These are phyloP conservation scores for Acacia concinna DNA, from an alignment of 331 rosid genomes.

Conservation along the genomic window DNA sequence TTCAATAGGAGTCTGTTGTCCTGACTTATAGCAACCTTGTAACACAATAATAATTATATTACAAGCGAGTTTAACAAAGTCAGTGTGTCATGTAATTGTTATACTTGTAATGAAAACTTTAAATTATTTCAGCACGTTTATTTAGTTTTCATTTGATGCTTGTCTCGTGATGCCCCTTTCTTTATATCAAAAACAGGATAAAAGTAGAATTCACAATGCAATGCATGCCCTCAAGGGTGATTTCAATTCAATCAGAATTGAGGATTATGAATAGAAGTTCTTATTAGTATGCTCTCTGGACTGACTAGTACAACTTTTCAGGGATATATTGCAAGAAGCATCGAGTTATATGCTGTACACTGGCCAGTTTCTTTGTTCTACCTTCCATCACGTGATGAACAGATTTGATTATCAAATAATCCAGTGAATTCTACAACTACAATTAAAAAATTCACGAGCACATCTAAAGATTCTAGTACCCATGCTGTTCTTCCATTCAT, in stretches of 20 bases:
- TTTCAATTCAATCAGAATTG: not conserved
- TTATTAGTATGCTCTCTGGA: conserved; percentile 7
- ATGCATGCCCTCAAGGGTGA: not conserved
- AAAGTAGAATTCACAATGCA: not conserved
- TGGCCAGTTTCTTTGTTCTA: conserved; percentile 5
- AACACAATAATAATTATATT: not conserved
- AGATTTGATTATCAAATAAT: conserved; percentile 9
- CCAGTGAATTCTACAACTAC: conserved; percentile 2
- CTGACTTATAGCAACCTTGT: conserved; percentile 13
- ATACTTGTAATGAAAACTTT: conserved; percentile 21
- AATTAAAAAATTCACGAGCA: not conserved
- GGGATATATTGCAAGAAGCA: conserved; percentile 10
- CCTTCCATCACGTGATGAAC: not conserved
- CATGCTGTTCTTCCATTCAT: conserved; percentile 1
- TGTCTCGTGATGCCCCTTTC: not conserved
- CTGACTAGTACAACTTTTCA: not conserved
- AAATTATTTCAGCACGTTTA: not conserved
- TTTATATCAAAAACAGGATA: not conserved
- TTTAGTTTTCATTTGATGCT: not conserved
- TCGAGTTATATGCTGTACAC: not conserved
- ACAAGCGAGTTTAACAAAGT: not conserved
- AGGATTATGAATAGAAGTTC: conserved; percentile 5
- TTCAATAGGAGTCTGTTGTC: conserved; percentile 11
- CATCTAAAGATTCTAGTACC: not conserved
- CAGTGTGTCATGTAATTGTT: conserved; percentile 8